Conservation (phyloP, 768 basidiomycete genomes). For the Crepidotus variabilis region DNA sequence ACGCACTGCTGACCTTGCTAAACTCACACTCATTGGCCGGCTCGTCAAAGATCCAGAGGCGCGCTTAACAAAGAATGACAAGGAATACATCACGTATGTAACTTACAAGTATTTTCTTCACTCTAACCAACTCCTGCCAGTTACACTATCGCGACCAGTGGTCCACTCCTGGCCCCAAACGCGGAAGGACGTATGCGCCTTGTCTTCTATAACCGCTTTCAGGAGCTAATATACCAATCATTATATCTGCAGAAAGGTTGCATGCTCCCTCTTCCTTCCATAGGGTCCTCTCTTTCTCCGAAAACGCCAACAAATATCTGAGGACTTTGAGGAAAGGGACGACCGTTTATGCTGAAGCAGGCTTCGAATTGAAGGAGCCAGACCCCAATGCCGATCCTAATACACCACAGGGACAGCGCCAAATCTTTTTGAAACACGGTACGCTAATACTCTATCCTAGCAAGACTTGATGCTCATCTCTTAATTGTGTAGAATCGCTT, state of each 20-base stretch:
- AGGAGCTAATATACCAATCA: not conserved
- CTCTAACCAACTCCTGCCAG: slow-evolving; percentile 29
- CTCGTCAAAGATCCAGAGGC: slow-evolving; percentile 70
- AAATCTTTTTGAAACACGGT: slow-evolving; percentile 84
- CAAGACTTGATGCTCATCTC: not conserved
- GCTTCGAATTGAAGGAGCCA: slow-evolving; percentile 72
- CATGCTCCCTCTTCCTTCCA: slow-evolving; percentile 68
- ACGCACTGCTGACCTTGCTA: slow-evolving; percentile 59
- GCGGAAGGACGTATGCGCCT: slow-evolving; percentile 55
- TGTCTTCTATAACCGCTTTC: not conserved
- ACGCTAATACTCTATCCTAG: slow-evolving; percentile 13
- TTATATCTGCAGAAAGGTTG: slow-evolving; percentile 40
- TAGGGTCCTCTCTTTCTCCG: slow-evolving; percentile 69
- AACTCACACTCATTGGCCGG: slow-evolving; percentile 73
- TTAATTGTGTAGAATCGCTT: slow-evolving; percentile 41
- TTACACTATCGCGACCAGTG: slow-evolving; percentile 74
- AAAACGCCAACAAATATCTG: slow-evolving; percentile 58
- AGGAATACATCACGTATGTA: slow-evolving; percentile 72
- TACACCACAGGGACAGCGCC: slow-evolving; percentile 70
- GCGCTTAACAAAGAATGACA: slow-evolving; percentile 65
- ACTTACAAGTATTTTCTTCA: slow-evolving; percentile 8
- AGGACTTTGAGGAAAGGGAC: slow-evolving; percentile 63
- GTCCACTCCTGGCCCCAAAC: slow-evolving; percentile 52
- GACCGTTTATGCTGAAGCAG: slow-evolving; percentile 79
- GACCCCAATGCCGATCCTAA: slow-evolving; percentile 61